Evolutionary conservation across 495 filamentous ascomycete species (phyloP).

Genomic region (Neurospora sp.): DNA sequence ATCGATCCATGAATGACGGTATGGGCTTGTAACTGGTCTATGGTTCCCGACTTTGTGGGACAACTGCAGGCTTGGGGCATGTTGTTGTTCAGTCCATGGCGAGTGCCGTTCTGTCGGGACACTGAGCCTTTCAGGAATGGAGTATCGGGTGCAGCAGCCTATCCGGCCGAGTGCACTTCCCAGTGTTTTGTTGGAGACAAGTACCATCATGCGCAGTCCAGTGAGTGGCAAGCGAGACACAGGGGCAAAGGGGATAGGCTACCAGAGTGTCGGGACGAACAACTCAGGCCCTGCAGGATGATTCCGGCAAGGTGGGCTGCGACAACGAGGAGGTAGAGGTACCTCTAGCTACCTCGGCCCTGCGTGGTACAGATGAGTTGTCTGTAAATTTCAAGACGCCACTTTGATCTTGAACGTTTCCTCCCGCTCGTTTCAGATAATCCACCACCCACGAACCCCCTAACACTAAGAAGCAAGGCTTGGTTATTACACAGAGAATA

Average conservation of each 20-base stretch:
- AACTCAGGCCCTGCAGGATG: neutral
- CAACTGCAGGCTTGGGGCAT: neutral
- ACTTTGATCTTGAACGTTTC: neutral
- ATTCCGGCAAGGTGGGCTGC: neutral
- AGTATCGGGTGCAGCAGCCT: neutral
- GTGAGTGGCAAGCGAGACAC: neutral
- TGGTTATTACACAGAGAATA: neutral
- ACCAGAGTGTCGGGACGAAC: neutral
- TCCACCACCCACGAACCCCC: neutral
- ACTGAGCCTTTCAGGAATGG: neutral
- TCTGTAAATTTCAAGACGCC: neutral
- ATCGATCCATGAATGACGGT: neutral
- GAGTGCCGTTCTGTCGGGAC: neutral
- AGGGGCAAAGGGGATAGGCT: neutral
- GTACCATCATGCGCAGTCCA: neutral
- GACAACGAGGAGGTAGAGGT: neutral
- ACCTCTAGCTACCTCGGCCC: neutral
- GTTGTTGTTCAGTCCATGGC: neutral
- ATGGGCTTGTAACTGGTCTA: neutral
- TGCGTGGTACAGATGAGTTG: neutral
- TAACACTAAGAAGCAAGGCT: neutral
- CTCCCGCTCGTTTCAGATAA: neutral
- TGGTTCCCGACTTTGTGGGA: neutral
- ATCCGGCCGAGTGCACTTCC: neutral
- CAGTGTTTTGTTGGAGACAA: neutral